Evolutionary conservation across 2,329 filamentous ascomycete species (phyloP), one percentile per base, ranked within the genome.

Genomic region (Fusarium sacchari): DNA sequence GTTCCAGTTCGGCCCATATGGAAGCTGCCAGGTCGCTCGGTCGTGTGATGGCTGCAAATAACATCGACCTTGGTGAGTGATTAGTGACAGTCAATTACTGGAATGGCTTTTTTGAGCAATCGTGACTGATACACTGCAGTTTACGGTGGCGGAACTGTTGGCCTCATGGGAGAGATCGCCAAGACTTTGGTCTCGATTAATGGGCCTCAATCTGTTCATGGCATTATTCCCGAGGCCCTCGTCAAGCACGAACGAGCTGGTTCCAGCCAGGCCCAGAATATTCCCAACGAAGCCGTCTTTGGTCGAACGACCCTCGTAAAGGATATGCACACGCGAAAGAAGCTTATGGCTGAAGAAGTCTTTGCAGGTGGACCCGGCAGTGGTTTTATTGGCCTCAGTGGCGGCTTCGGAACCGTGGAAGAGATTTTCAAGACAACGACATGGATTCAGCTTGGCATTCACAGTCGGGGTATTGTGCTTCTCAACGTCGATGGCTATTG

Each of bases 361-460:
- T 88, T 97, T 26, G 88, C 90, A n/a, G 94, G 94, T n/a, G 95
- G 93, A 0, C 90, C 92, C 0, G 96, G 96, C 1, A 92, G 91
- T 63, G 96, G 96, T 13, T 99, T 99, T 83, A 90, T 99, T 39
- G 95, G 95, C 32, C 85, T 99, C 64, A 90, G 89, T 60, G 96
- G 96, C 40, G 96, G 96, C 1, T 99, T 96, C 82, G 96, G 96
- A 24, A 99, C 96, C 4, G 88, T 98, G 81, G 96, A 99, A 85
- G 96, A 99, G 87, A 88, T 99, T 80, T 95, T 97, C 82, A 94
- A 97, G 84, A 90, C 94, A 4, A 91, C 91, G 30, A 97, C 94
- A 14, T 99, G 96, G 95, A 98, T 98, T 82, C 96, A 98, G 85
- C 85, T 99, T 58, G 96, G 96, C 2, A 98, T 99, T 74, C 96